Evolutionary conservation across 2,329 filamentous ascomycete species (phyloP).

Genomic region (Fusarium piperis): DNA sequence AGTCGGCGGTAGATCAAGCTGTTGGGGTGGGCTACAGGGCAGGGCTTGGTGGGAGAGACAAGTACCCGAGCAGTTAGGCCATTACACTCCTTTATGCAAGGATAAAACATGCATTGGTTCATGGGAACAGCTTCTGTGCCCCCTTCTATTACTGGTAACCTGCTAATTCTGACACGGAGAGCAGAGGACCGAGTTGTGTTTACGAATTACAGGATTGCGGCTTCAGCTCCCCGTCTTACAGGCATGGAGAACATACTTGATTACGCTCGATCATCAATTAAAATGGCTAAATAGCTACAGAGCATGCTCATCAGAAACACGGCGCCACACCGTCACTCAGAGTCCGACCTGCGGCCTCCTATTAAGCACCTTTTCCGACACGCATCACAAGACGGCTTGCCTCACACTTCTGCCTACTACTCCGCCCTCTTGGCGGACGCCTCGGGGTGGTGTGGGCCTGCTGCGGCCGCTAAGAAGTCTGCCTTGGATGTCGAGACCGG

Average conservation of each 20-base stretch:
- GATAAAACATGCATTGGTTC: not conserved
- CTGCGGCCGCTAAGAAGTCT: constrained; percentile 6
- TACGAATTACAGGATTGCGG: not conserved
- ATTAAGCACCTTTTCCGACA: not conserved
- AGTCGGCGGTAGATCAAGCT: not conserved
- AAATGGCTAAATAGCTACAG: not conserved
- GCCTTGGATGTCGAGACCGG: constrained; percentile 9
- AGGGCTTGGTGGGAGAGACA: not conserved
- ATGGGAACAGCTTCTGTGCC: not conserved
- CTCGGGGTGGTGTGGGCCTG: not conserved
- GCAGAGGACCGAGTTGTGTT: not conserved
- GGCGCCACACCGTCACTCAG: not conserved
- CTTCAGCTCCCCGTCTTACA: not conserved
- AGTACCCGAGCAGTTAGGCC: not conserved
- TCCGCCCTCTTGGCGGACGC: not conserved
- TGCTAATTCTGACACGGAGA: not conserved
- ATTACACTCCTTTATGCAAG: not conserved
- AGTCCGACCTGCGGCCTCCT: not conserved
- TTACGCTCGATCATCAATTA: not conserved
- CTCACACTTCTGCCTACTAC: not conserved
- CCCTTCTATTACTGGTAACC: not conserved
- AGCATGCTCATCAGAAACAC: not conserved
- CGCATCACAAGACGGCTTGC: not conserved
- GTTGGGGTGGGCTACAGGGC: not conserved
- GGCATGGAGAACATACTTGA: not conserved